phyloP scores from a whole-genome alignment of 805 yeast species.

The Ogataea dorogensis region DNA sequence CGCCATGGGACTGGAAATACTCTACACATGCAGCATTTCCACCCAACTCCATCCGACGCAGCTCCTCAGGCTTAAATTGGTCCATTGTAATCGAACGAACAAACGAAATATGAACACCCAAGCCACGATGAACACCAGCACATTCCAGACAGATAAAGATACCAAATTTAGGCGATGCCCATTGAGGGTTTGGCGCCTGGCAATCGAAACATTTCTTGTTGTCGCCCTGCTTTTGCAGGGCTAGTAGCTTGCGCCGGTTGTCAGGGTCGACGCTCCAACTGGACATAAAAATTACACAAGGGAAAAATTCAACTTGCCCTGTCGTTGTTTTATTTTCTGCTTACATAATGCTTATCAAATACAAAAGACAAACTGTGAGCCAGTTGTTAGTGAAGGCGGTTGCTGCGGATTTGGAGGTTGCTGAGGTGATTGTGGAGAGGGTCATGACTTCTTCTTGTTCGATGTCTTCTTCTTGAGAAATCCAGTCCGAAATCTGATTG shows the following conservation, averaged over 20 bases:
- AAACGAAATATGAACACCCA: constrained; percentile 96
- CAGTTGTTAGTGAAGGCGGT: constrained; percentile 2
- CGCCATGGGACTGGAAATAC: constrained; percentile 70
- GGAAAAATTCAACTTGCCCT: background rate
- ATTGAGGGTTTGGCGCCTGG: constrained; percentile 93
- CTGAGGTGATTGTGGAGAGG: constrained; percentile 20
- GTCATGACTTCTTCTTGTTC: constrained; percentile 19
- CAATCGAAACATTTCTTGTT: constrained; percentile 94
- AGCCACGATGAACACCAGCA: constrained; percentile 93
- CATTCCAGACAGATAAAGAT: constrained; percentile 96
- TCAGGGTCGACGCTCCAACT: constrained; percentile 94
- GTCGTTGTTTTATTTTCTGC: background rate
- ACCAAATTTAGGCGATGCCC: constrained; percentile 99
- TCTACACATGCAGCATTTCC: constrained; percentile 77
- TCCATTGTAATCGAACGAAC: constrained; percentile 98
- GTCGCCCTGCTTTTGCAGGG: constrained; percentile 75
- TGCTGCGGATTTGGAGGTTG: constrained; percentile 9
- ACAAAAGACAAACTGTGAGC: constrained; percentile 2
- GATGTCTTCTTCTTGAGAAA: constrained; percentile 30
- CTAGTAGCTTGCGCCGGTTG: constrained; percentile 73
- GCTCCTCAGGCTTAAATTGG: constrained; percentile 92
- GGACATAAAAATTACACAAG: constrained; percentile 41
- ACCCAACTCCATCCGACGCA: constrained; percentile 87
- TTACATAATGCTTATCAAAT: constrained; percentile 3
- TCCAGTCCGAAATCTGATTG: constrained; percentile 49